Base-by-base conservation (phyloP, 306 rosid genomes). In the Medicago truncatula region DNA sequence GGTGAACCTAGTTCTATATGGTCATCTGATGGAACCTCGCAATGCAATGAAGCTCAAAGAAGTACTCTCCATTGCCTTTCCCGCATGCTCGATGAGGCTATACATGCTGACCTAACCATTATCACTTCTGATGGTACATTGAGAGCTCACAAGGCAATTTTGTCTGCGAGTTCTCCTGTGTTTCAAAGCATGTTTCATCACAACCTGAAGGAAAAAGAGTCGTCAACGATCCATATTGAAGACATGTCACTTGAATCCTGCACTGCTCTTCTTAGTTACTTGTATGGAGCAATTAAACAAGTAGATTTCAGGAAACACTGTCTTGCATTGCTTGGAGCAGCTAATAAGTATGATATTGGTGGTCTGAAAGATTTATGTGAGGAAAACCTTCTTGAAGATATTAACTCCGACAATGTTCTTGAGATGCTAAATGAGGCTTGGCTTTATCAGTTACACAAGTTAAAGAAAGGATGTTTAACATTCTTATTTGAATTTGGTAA, bases 351-450 rank as follows among this genome's bases (percentile, higher is more conserved):
- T 34, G 88, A 79, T 81, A 88, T 91, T 6, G 66, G 73, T 6
- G 85, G 80, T 71, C 89, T 93, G 7, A 86, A 93, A 82, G 96
- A 88, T 44, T 83, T 87, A 3, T 91, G 98, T 0, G 98, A 93
- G 88, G 93, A 93, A 75, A 89, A 93, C 85, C 96, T 93, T 40
- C 16, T 93, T 81, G 98, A 91, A 85, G 97, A 91, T 81, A 90
- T 91, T 9, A 89, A 82, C 85, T 80, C 92, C 0, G 77, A 49
- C 7, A 93, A 91, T 68, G 98, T 93, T 67, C 93, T 93, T 2
- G 93, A 85, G 82, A 88, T 94, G 85, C 83, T 93, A 56, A 88
- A 88, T 58, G 98, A 91, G 75, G 96, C 96, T 12, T 87, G 91
- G 88, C 76, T 89, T 28, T 91, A 91, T 86, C 91, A 88, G 71